A percentile compares a stretch with the other conserved stretches of the same genome.
Conservation (phyloP, 2,329 filamentous ascomycete genomes). For the Colletotrichum salicis region DNA sequence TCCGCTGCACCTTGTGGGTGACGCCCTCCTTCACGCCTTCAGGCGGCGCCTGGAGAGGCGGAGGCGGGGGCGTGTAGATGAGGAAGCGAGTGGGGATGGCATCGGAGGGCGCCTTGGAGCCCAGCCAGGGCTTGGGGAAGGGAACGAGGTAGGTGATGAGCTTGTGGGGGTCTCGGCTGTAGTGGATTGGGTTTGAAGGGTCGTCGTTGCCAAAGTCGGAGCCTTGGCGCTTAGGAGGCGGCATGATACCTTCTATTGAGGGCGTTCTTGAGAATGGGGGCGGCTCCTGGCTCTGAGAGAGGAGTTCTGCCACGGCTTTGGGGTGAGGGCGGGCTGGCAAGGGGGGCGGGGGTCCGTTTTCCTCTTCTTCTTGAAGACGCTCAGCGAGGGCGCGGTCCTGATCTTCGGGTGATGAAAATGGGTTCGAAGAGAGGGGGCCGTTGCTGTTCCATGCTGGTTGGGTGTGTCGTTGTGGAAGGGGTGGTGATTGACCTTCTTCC, state of each 20-base stretch:
- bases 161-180: constrained; percentile 30
- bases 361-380: constrained; percentile 25
- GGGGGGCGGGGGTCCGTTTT: constrained; percentile 16
- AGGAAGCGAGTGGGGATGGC: constrained; percentile 26
- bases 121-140: constrained; percentile 31
- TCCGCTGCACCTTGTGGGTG: constrained; percentile 32
- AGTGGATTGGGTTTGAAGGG: constrained; percentile 30
- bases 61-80: constrained; percentile 29
- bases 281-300: constrained; percentile 12
- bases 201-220: constrained; percentile 31
- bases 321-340: constrained; percentile 25
- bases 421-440: constrained; percentile 4
- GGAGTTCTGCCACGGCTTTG: constrained; percentile 24
- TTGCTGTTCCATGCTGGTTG: constrained; percentile 11
- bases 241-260: constrained; percentile 23
- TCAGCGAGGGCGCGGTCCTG: constrained; percentile 25
- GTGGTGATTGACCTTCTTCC: constrained; percentile 15
- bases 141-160: constrained; percentile 33
- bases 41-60: constrained; percentile 28
- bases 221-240: constrained; percentile 21
- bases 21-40: constrained; percentile 32
- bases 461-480: constrained; percentile 12
- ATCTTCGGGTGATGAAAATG: constrained; percentile 21
- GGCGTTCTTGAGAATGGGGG: constrained; percentile 26
- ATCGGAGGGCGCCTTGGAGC: constrained; percentile 8